Conservation (phyloP, 345 rosid genomes). For the Angophora floribunda region DNA sequence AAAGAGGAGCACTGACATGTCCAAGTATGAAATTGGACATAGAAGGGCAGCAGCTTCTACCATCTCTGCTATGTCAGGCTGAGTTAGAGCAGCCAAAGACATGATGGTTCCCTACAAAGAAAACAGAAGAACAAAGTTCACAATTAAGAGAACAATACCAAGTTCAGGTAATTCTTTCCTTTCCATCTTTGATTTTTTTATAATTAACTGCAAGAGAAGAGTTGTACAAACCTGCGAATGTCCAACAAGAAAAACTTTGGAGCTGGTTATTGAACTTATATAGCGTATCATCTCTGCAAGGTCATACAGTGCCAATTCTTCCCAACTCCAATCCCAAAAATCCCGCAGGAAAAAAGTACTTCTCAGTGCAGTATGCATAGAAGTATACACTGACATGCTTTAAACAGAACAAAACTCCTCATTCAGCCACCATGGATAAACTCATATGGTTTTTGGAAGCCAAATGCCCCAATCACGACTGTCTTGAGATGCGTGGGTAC, state of each 20-base stretch:
- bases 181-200: not conserved
- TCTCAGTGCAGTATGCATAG: not conserved
- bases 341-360: conserved; percentile 35
- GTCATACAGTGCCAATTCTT: conserved; percentile 81
- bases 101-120: conserved; percentile 72
- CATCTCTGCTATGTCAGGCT: conserved; percentile 56
- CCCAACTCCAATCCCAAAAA: conserved; percentile 99
- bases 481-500: not conserved
- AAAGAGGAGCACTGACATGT: conserved; percentile 76
- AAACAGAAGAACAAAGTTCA: not conserved
- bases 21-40: conserved; percentile 81
- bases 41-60: conserved; percentile 93
- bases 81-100: conserved; percentile 84
- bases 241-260: conserved; percentile 77
- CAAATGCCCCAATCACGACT: not conserved
- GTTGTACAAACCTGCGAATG: conserved; percentile 73
- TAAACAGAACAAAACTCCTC: not conserved
- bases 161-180: not conserved
- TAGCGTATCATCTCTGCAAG: conserved; percentile 60
- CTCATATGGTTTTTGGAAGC: not conserved
- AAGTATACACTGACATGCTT: not conserved
- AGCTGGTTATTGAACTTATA: conserved; percentile 36
- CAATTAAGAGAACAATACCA: not conserved
- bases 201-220: not conserved
- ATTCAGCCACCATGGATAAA: not conserved